Evolutionary conservation across 345 rosid species (phyloP).

Genomic region (Gossypium sturtianum): DNA sequence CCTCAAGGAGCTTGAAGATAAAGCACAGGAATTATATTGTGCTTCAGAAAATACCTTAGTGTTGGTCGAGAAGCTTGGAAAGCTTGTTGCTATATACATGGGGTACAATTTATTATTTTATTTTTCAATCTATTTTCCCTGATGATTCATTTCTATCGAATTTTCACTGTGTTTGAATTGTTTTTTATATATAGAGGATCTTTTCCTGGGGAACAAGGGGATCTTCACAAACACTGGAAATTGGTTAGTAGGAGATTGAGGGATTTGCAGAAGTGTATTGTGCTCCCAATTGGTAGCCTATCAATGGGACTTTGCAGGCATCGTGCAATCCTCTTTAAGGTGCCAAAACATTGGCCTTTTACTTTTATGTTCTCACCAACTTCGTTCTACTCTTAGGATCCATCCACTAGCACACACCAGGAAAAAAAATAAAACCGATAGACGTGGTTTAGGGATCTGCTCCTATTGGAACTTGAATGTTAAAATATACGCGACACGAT

Average conservation of each 20-base stretch:
- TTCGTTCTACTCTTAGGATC: not conserved
- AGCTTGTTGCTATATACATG: conserved; percentile 83
- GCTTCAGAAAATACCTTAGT: conserved; percentile 64
- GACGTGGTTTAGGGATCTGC: not conserved
- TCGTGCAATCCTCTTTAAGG: conserved; percentile 96
- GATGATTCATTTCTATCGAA: not conserved
- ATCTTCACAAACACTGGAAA: conserved; percentile 80
- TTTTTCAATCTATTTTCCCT: not conserved
- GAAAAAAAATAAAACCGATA: not conserved
- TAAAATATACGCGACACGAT: not conserved
- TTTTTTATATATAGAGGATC: conserved; percentile 50
- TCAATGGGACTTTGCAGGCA: conserved; percentile 88
- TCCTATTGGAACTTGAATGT: not conserved
- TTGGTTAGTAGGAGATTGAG: conserved; percentile 58
- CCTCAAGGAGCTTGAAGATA: conserved; percentile 75
- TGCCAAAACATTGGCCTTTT: conserved; percentile 10
- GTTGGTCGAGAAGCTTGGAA: conserved; percentile 76
- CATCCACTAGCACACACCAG: not conserved
- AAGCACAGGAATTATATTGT: conserved; percentile 72
- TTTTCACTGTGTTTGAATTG: not conserved
- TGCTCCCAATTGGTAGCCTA: conserved; percentile 82
- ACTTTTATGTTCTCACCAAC: not conserved
- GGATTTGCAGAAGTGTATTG: conserved; percentile 64
- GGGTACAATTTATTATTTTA: conserved; percentile 38
- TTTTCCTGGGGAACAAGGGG: conserved; percentile 75